phyloP scores from a whole-genome alignment of 2,329 filamentous ascomycete species.

The Clarireedia homoeocarpa region DNA sequence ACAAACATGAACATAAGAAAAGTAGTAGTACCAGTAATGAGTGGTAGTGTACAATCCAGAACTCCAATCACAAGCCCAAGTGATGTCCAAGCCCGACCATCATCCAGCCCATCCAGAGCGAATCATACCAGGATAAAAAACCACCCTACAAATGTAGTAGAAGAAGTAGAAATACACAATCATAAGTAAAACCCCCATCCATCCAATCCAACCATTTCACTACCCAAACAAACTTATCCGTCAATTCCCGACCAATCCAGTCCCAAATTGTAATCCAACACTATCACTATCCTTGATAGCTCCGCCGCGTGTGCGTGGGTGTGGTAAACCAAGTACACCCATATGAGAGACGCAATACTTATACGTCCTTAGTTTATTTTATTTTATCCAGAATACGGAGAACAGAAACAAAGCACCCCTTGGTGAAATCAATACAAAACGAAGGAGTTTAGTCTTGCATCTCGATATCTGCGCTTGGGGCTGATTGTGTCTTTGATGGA shows the following conservation, averaged over 20 bases:
- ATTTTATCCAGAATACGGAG: not conserved
- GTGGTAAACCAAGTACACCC: too few relatives aligned
- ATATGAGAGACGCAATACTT: slow-evolving; percentile 2
- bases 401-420: not conserved
- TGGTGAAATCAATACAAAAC: not conserved
- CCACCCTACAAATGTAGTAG: slow-evolving; percentile 4
- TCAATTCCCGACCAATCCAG: not conserved
- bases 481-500: not conserved
- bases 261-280: not conserved
- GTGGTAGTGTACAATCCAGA: not conserved
- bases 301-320: not conserved
- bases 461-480: too few relatives aligned
- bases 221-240: not conserved
- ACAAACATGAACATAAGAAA: not conserved
- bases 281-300: slow-evolving; percentile 4
- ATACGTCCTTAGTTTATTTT: slow-evolving; percentile 1
- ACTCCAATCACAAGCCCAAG: not conserved
- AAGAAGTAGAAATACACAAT: slow-evolving; percentile 6
- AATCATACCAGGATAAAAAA: not conserved
- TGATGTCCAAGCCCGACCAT: not conserved
- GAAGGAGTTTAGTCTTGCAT: not conserved
- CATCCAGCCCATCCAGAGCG: slow-evolving; percentile 3
- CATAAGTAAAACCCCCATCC: not conserved
- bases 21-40: not conserved
- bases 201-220: not conserved